phyloP scores from a whole-genome alignment of 1,284 basidiomycete species.

The Fomitopsis betulina region DNA sequence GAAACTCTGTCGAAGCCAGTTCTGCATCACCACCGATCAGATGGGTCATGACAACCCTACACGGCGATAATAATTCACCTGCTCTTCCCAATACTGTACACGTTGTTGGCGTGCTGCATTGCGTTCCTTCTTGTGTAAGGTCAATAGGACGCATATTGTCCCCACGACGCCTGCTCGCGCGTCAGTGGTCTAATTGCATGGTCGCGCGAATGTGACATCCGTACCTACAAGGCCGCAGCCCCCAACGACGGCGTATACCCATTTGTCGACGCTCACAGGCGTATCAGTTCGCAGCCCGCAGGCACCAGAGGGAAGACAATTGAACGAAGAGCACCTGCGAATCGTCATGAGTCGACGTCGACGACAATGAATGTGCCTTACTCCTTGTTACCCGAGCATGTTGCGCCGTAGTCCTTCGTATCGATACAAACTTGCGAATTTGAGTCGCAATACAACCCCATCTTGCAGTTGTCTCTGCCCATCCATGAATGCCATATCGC shows the following conservation, averaged over 20 bases:
- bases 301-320: constrained; percentile 57
- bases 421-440: constrained; percentile 52
- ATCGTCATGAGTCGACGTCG: neutral
- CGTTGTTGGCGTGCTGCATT: constrained; percentile 76
- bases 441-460: constrained; percentile 74
- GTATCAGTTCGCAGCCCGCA: constrained; percentile 62
- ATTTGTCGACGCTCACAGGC: constrained; percentile 59
- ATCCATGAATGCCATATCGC: constrained; percentile 2
- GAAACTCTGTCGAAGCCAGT: constrained; percentile 74
- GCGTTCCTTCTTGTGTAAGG: constrained; percentile 67
- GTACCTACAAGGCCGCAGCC: constrained; percentile 68
- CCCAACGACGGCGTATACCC: constrained; percentile 73
- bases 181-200: neutral
- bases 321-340: constrained; percentile 68
- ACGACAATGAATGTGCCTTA: constrained; percentile 29
- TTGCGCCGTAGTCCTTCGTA: constrained; percentile 48
- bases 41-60: neutral
- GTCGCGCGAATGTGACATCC: constrained; percentile 13
- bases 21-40: constrained; percentile 35
- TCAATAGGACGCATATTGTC: constrained; percentile 63
- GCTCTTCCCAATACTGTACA: constrained; percentile 84
- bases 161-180: constrained; percentile 56
- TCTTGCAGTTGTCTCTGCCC: constrained; percentile 58
- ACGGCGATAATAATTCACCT: constrained; percentile 36
- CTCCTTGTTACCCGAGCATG: constrained; percentile 81